Evolutionary conservation across 345 rosid genomes (phyloP).

Genomic region (Bruguiera gymnorhiza): DNA sequence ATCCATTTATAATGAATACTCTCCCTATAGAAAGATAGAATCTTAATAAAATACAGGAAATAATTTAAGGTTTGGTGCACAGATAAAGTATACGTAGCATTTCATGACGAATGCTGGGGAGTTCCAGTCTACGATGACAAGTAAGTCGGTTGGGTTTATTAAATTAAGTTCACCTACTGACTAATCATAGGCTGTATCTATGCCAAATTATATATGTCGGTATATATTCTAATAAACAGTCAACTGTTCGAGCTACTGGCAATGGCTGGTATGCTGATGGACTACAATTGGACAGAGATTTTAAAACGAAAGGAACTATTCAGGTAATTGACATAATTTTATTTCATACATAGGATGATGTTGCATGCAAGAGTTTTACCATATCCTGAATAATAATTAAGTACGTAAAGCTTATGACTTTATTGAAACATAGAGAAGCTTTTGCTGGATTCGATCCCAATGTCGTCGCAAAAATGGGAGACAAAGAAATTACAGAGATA

Average conservation of each 20-base stretch:
- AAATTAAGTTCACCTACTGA: neutral
- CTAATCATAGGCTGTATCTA: neutral
- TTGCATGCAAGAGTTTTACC: too few species aligned
- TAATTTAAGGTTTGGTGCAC: constrained; percentile 20
- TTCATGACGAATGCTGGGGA: constrained; percentile 98
- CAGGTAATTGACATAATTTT: constrained; percentile 39
- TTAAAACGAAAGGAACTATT: constrained; percentile 62
- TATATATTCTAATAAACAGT: constrained; percentile 34
- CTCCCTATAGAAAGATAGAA: neutral
- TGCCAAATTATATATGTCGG: neutral
- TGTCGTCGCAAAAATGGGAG: constrained; percentile 77
- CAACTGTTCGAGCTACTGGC: constrained; percentile 88
- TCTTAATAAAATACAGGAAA: neutral
- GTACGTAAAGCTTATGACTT: too few species aligned
- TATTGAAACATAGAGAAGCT: constrained; percentile 45
- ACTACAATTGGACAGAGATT: constrained; percentile 96
- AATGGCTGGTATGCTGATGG: constrained; percentile 91
- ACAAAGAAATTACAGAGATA: constrained; percentile 64
- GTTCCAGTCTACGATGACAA: constrained; percentile 88
- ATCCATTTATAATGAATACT: too few species aligned
- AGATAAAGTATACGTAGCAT: constrained; percentile 74
- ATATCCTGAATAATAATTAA: too few species aligned
- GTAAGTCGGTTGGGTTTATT: constrained; percentile 37
- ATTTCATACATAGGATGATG: too few species aligned
- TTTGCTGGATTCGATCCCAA: constrained; percentile 76